phyloP scores from a whole-genome alignment of 129 eudicot species.

The Tagetes erecta region DNA sequence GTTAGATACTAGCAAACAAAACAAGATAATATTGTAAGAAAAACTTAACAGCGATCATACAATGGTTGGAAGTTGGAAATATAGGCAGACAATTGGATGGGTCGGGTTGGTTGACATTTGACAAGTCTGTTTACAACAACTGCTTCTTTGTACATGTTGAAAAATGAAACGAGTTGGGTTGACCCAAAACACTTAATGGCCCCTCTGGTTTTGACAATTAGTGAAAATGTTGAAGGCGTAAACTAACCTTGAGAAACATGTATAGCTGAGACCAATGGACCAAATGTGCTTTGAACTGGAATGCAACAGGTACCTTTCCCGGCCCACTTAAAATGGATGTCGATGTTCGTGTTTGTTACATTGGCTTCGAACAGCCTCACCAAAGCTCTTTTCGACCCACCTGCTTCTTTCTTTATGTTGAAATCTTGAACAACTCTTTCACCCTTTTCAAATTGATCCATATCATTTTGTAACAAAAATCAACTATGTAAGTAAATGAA shows the following conservation, averaged over 20 bases:
- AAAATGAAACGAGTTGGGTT: neutral
- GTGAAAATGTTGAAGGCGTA: neutral
- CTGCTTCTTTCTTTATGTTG: constrained; percentile 54
- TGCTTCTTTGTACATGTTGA: neutral
- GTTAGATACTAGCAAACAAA: constrained; percentile 37
- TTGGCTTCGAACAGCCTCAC: constrained; percentile 51
- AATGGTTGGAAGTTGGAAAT: neutral
- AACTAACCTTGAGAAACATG: constrained; percentile 63
- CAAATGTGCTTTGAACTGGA: constrained; percentile 69
- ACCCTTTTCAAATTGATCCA: constrained; percentile 43
- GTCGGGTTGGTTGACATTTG: neutral
- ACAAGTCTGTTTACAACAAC: neutral
- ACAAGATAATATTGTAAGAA: constrained; percentile 2
- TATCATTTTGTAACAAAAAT: neutral
- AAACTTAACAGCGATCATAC: neutral
- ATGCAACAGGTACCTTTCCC: constrained; percentile 82
- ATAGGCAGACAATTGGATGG: neutral
- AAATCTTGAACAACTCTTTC: constrained; percentile 63
- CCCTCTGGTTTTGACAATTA: neutral
- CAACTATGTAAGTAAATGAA: neutral
- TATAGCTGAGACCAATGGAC: constrained; percentile 68
- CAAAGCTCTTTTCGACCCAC: constrained; percentile 51
- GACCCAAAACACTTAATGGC: neutral
- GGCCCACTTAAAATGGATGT: constrained; percentile 71
- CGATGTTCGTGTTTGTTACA: constrained; percentile 56